A percentile compares a stretch with the other conserved stretches of the same genome.
These are phyloP conservation scores for Ramaria rubella DNA, from an alignment of 768 basidiomycete species.

Conservation along the genomic window DNA sequence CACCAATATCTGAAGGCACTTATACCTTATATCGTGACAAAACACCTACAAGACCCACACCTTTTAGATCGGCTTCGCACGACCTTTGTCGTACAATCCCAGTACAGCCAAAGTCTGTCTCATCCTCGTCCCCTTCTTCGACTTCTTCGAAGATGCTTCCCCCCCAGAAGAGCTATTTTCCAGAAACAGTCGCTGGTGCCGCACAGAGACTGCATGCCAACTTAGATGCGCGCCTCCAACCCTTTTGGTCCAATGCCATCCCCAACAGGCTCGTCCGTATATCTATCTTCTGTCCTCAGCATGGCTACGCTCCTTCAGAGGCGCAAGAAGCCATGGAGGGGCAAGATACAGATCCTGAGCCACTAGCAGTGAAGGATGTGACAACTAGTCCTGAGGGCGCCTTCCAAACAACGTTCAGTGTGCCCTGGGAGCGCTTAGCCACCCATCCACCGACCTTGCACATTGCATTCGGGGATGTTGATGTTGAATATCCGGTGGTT, in stretches of 20 bases:
- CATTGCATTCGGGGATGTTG: constrained; percentile 48
- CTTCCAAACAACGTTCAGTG: constrained; percentile 55
- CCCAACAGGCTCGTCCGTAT: constrained; percentile 56
- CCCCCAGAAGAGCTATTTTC: constrained; percentile 5
- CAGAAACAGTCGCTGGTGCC: constrained; percentile 10
- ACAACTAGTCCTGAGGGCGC: constrained; percentile 62
- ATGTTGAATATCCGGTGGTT: constrained; percentile 48
- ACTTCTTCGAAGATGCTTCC: neutral
- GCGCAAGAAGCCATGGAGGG: constrained; percentile 6
- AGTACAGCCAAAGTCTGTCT: neutral
- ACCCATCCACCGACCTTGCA: constrained; percentile 51
- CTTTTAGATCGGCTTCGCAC: neutral
- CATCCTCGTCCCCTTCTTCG: neutral
- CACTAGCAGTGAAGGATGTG: constrained; percentile 46
- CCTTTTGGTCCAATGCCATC: constrained; percentile 76
- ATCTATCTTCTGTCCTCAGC: constrained; percentile 43
- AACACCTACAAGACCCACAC: neutral
- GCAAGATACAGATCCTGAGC: constrained; percentile 29
- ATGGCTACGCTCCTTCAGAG: constrained; percentile 23
- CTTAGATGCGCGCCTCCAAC: constrained; percentile 65
- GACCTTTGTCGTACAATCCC: neutral
- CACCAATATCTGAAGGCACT: constrained; percentile 9
- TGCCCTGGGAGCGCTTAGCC: constrained; percentile 66
- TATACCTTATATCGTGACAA: neutral
- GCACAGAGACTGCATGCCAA: constrained; percentile 57